These are phyloP conservation scores for Leptographium procerum DNA, from an alignment of 2,329 filamentous ascomycete genomes.

Conservation along the genomic window DNA sequence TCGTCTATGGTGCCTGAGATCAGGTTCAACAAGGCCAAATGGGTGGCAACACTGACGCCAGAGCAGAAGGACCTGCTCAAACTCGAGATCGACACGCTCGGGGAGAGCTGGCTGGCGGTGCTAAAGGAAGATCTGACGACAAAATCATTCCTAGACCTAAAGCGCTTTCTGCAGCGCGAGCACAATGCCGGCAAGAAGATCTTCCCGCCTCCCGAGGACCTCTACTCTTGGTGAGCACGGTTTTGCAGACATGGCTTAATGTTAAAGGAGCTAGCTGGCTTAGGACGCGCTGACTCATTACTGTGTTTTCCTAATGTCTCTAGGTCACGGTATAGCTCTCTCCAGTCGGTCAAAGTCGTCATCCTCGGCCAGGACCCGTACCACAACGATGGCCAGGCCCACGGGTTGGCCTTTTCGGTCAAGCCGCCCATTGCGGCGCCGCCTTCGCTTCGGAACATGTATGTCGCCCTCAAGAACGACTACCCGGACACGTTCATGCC, in stretches of 20 bases:
- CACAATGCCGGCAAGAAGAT: slow-evolving; percentile 61
- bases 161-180: slow-evolving; percentile 76
- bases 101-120: slow-evolving; percentile 82
- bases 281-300: not conserved
- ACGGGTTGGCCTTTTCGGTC: slow-evolving; percentile 92
- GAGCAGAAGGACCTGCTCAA: slow-evolving; percentile 77
- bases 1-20: slow-evolving; percentile 15
- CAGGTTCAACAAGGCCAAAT: slow-evolving; percentile 81
- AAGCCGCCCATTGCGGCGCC: slow-evolving; percentile 79
- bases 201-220: slow-evolving; percentile 77
- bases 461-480: slow-evolving; percentile 75
- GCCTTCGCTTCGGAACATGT: slow-evolving; percentile 89
- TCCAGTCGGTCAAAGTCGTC: slow-evolving; percentile 80
- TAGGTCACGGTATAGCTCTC: slow-evolving; percentile 89
- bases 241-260: not conserved
- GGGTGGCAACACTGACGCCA: slow-evolving; percentile 65
- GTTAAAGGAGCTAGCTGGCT: not conserved
- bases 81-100: slow-evolving; percentile 83
- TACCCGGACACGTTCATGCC: slow-evolving; percentile 71
- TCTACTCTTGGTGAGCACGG: slow-evolving; percentile 74
- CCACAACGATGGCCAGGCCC: slow-evolving; percentile 89
- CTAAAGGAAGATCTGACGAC: slow-evolving; percentile 77
- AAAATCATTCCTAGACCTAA: slow-evolving; percentile 75
- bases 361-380: slow-evolving; percentile 96
- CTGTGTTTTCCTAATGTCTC: not conserved